Conservation (phyloP, 2,329 filamentous ascomycete genomes). For the Ophiostoma populinum region DNA sequence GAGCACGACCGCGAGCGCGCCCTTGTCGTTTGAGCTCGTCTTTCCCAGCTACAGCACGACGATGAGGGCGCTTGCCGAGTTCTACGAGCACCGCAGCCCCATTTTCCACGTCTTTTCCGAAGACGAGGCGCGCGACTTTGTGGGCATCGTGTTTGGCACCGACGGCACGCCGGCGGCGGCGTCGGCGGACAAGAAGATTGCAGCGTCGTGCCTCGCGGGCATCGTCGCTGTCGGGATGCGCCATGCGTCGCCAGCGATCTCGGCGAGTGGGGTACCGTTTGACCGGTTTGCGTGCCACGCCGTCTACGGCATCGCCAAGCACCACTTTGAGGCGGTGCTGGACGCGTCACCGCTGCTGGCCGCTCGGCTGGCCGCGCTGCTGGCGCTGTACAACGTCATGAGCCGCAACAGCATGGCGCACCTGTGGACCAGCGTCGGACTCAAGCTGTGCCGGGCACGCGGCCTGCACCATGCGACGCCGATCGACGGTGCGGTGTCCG, state of each 20-base stretch:
- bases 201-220: slow-evolving; percentile 14
- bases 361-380: slow-evolving; percentile 16
- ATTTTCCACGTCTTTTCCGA: slow-evolving; percentile 17
- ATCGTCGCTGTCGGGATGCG: slow-evolving; percentile 16
- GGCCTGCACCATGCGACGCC: slow-evolving; percentile 10
- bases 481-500: slow-evolving; percentile 4
- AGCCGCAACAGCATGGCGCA: slow-evolving; percentile 15
- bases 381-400: slow-evolving; percentile 18
- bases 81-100: slow-evolving; percentile 14
- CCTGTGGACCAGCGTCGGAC: slow-evolving; percentile 15
- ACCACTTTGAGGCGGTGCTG: slow-evolving; percentile 14
- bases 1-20: neutral
- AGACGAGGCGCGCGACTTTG: slow-evolving; percentile 11
- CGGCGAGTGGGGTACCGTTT: too few species aligned
- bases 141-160: slow-evolving; percentile 10
- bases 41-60: slow-evolving; percentile 12
- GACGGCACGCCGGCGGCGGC: neutral
- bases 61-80: slow-evolving; percentile 12
- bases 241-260: slow-evolving; percentile 10
- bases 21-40: slow-evolving; percentile 8
- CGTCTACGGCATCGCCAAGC: slow-evolving; percentile 15
- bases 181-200: slow-evolving; percentile 8
- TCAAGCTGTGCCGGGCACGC: slow-evolving; percentile 14
- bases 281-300: slow-evolving; percentile 7
- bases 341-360: slow-evolving; percentile 15